Conservation (phyloP, 2,329 filamentous ascomycete genomes). For the Epichloe sylvatica region DNA sequence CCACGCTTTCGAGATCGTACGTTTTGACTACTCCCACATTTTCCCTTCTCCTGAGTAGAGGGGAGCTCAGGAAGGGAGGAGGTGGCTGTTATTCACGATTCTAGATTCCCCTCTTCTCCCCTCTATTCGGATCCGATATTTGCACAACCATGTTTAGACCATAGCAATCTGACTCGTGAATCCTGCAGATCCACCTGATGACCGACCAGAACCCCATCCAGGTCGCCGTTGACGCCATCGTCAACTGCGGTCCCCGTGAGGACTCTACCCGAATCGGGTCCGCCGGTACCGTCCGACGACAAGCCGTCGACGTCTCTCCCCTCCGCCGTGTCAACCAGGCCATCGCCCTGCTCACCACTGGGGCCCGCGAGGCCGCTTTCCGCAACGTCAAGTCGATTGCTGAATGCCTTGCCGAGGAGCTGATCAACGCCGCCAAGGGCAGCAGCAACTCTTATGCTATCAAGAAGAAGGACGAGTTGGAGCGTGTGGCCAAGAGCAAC, state of each 20-base stretch:
- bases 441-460: constrained; percentile 99
- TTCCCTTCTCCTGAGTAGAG: too few relatives aligned
- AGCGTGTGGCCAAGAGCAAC: constrained; percentile 99
- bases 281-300: constrained; percentile 97
- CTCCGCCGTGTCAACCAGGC: constrained; percentile 99
- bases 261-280: constrained; percentile 99
- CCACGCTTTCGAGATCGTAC: constrained; percentile 98
- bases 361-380: constrained; percentile 97
- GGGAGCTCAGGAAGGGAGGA: too few relatives aligned
- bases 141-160: background rate
- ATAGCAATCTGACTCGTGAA: constrained; percentile 14
- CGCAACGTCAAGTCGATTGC: constrained; percentile 99
- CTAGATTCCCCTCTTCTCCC: too few relatives aligned
- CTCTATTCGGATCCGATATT: too few relatives aligned
- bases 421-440: constrained; percentile 99
- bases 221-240: constrained; percentile 96
- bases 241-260: constrained; percentile 99
- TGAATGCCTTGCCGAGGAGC: constrained; percentile 98
- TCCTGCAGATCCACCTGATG: constrained; percentile 89
- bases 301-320: constrained; percentile 99
- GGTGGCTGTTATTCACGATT: too few relatives aligned
- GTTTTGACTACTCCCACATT: constrained; percentile 24
- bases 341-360: constrained; percentile 96
- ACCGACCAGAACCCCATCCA: constrained; percentile 99
- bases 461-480: constrained; percentile 99